These are phyloP conservation scores for Ustilaginoidea virens DNA, from an alignment of 2,329 filamentous ascomycete genomes.

Conservation along the genomic window DNA sequence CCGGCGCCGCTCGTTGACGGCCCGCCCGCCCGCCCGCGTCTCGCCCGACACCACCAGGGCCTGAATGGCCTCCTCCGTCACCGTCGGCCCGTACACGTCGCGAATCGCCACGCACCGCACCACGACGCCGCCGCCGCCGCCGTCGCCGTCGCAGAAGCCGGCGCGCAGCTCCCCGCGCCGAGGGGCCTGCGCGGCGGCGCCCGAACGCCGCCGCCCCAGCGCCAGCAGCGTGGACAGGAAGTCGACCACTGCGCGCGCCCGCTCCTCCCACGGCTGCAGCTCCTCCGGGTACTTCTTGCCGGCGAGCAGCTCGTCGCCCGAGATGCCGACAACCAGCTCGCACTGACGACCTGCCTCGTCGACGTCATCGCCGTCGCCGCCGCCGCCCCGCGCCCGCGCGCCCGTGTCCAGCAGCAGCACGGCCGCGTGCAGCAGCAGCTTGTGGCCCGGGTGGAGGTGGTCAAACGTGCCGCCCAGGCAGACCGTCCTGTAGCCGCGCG, in stretches of 20 bases:
- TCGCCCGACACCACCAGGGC: conserved; percentile 79
- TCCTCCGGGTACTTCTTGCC: conserved; percentile 80
- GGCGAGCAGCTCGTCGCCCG: conserved; percentile 68
- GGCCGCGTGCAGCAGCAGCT: conserved; percentile 84
- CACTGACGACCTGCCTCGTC: conserved; percentile 18
- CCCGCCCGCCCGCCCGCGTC: conserved; percentile 67
- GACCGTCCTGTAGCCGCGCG: conserved; percentile 31
- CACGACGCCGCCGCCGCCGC: conserved; percentile 36
- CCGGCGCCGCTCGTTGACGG: conserved; percentile 68
- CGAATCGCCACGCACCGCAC: conserved; percentile 75
- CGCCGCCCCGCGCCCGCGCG: too few relatives aligned
- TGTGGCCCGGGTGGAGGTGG: conserved; percentile 88
- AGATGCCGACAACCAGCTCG: conserved; percentile 69
- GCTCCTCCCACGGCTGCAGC: conserved; percentile 64
- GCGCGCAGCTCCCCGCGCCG: conserved; percentile 27
- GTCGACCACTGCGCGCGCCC: conserved; percentile 51
- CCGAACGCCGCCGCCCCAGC: conserved; percentile 26
- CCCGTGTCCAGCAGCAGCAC: conserved; percentile 41
- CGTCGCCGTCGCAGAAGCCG: conserved; percentile 33
- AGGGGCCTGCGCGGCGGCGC: too few relatives aligned
- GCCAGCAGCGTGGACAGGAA: conserved; percentile 60
- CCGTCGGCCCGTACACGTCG: conserved; percentile 81
- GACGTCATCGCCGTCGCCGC: not conserved
- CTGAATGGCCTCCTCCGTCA: conserved; percentile 63
- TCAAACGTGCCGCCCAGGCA: conserved; percentile 92